Conservation (phyloP, 306 rosid genomes). For the Astragalus membranaceus region DNA sequence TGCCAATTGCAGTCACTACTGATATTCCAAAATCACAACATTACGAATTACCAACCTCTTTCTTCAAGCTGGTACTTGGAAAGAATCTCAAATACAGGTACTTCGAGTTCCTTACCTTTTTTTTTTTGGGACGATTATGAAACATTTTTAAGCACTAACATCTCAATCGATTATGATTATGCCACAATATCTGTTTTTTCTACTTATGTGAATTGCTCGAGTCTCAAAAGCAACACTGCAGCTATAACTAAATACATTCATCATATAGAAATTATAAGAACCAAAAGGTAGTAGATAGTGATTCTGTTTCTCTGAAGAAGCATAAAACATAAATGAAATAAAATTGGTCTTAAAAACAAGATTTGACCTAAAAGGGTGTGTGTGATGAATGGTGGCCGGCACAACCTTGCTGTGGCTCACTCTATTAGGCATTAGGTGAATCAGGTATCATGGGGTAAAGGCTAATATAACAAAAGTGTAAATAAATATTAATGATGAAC, state of each 20-base stretch:
- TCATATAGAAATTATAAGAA: too few species aligned
- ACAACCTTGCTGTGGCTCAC: too few species aligned
- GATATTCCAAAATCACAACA: constrained; percentile 72
- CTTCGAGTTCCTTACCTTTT: background rate
- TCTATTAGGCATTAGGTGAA: too few species aligned
- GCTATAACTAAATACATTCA: background rate
- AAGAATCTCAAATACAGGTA: constrained; percentile 81
- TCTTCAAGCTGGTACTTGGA: constrained; percentile 83
- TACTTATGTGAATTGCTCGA: background rate
- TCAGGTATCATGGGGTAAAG: too few species aligned
- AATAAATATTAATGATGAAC: background rate
- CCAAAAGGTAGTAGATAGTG: background rate
- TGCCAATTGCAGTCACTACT: constrained; percentile 86
- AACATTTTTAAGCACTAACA: background rate
- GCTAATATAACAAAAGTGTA: background rate
- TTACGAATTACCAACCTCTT: constrained; percentile 85
- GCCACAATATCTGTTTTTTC: too few species aligned
- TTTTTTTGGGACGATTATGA: background rate
- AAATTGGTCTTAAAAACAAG: background rate
- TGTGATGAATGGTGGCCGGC: too few species aligned
- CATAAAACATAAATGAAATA: background rate
- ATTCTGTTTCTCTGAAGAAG: background rate
- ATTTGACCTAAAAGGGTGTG: too few species aligned
- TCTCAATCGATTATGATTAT: too few species aligned
- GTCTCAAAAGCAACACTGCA: background rate